Evolutionary conservation across 2,329 filamentous ascomycete genomes (phyloP), one percentile per base, ranked within the genome.

Genomic region (Alternaria ventricosa): DNA sequence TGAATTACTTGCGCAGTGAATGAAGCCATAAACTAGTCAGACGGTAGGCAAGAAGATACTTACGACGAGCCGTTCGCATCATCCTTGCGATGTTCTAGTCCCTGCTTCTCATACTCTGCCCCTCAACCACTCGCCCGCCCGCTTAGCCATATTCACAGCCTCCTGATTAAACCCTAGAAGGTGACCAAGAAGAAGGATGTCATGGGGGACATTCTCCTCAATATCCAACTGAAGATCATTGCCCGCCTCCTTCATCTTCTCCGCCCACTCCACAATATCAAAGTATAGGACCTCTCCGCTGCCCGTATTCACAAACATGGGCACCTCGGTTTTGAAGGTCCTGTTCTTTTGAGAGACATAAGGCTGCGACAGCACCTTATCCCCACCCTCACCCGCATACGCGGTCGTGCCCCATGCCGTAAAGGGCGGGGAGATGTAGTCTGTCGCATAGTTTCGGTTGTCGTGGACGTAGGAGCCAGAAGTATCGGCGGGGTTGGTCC

Each of bases 161-260:
- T 81, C 78, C 46, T 80, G 74, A 53, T 80, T 70, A 63, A 84
- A 86, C 0, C 84, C 84, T 3, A 84, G 22, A 2, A 78, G 15
- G 18, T 75, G 63, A 1, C 81, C 84, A 1, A 82, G 3, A 2
- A 83, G 54, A 18, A 85, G 61, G 7, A 85, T 81, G 71, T 86
- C 85, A 68, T 87, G 85, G 20, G 80, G 79, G 5, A 78, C 82
- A 10, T 72, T 63, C 51, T 79, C 66, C 67, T 83, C 82, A 4
- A 82, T 72, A 65, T 83, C 76, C 12, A 83, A 61, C 55, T 78
- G 77, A 2, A 85, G 75, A 44, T 76, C 67, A 61, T 84, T 85
- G 0, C 82, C 83, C 45, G 73, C 70, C 12, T 68, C 68, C 59
- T 69, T 70, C 78, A 84, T 80, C 54, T 75, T 71, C 57, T 79